Base-by-base conservation (phyloP, 805 yeast species). In the Lipomyces anomalus region DNA sequence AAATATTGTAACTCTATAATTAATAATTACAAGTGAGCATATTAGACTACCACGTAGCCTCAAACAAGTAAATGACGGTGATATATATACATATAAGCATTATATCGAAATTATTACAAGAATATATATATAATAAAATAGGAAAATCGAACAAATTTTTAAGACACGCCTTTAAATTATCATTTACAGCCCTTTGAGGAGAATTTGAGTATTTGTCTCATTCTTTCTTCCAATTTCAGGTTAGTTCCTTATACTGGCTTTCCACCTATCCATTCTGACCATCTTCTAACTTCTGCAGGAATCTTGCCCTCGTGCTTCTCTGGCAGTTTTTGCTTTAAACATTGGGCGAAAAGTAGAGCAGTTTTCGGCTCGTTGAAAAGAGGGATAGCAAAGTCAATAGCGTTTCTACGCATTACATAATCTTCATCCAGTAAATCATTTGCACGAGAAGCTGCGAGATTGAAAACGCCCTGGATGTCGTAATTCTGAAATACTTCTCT, bases 381-480 rank as follows among this genome's bases (percentile, higher is more conserved):
- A 35, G 98, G 96, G 61, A 90, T 82, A 50, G 85, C 97, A 65
- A 92, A 92, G 67, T 92, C 99, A 70, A 92, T 94, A 39, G 99
- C 97, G 66, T 92, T 92, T 73, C 99, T 83, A 74, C 99, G 83
- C 98, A 92, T 92, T 47, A 90, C 82, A 67, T 92, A 92, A 69
- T 92, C 97, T 67, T 84, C 82, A 62, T 92, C 97, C 54, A 78
- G 67, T 54, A 86, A 74, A 54, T 76, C 70, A 60, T 85, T 94
- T 36, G 97, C 99, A 65, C 96, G 79, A 35, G 85, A 83, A 58
- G 74, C 74, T 44, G 98, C 97, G 61, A 92, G 76, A 71, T 92
- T 92, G 77, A 90, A 81, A 16, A 92, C 98, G 53, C 88, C 82
- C 53, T 80, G 75, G 64, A 92, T 80, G 60, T 89, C 80, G 67